These are phyloP conservation scores for Penicillium simplicissimum DNA, from an alignment of 495 filamentous ascomycete species.

Conservation along the genomic window DNA sequence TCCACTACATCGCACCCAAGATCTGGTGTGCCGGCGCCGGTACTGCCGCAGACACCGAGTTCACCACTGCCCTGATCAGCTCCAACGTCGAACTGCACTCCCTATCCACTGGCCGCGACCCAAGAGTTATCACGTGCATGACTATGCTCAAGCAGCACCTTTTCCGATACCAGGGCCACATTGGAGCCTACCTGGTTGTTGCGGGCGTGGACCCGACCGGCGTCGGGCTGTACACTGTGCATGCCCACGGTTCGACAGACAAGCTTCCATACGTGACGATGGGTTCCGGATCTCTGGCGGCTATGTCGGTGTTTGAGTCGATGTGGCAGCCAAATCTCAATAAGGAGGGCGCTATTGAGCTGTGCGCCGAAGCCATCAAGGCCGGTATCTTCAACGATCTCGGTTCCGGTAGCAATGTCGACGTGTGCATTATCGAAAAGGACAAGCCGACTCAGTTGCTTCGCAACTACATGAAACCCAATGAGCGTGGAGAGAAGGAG, in stretches of 20 bases:
- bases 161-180: slow-evolving; percentile 96
- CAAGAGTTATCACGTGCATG: slow-evolving; percentile 98
- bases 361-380: slow-evolving; percentile 86
- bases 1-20: slow-evolving; percentile 97
- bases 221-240: slow-evolving; percentile 94
- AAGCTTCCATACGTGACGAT: slow-evolving; percentile 99
- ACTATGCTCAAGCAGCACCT: slow-evolving; percentile 99
- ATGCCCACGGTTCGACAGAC: slow-evolving; percentile 97
- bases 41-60: slow-evolving; percentile 98
- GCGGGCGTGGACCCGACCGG: slow-evolving; percentile 97
- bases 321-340: slow-evolving; percentile 83
- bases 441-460: slow-evolving; percentile 86
- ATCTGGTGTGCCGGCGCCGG: slow-evolving; percentile 99
- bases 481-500: slow-evolving; percentile 87
- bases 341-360: slow-evolving; percentile 75
- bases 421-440: slow-evolving; percentile 89
- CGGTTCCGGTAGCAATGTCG: slow-evolving; percentile 95
- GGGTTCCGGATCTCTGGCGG: slow-evolving; percentile 93
- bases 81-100: slow-evolving; percentile 97
- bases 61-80: slow-evolving; percentile 97
- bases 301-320: slow-evolving; percentile 98
- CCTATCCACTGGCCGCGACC: slow-evolving; percentile 91
- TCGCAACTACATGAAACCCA: slow-evolving; percentile 89
- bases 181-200: slow-evolving; percentile 97
- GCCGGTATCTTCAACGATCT: slow-evolving; percentile 99